Base-by-base conservation (phyloP, 2,329 filamentous ascomycete genomes). In the Penicillium sp. region DNA sequence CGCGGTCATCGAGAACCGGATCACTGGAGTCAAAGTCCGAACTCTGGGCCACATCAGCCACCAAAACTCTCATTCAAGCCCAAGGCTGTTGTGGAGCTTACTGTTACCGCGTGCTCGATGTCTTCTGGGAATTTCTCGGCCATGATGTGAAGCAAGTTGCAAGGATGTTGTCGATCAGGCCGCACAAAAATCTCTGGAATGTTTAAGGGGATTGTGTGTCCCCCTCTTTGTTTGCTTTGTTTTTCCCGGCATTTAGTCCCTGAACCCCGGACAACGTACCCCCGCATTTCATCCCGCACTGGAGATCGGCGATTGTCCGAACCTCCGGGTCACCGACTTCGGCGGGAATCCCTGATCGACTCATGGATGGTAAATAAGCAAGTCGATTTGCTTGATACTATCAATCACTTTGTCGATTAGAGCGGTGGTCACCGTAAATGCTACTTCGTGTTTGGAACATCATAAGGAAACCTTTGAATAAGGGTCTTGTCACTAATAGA, bases 241-340 rank as follows among this genome's bases (percentile, higher is more conserved):
- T 52, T 35, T 35, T 54, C 49, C 53, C n/a, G 52, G 57, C 56
- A 52, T 54, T 52, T 57, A 59, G 31, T 55, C 53, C 58, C 57
- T 52, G 33, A 50, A 41, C 48, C 50, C 56, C 52, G 58, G 55
- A 51, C 52, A 48, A 43, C 43, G 48, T 48, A 5, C 35, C 52
- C 63, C 63, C 63, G 58, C 63, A 63, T 59, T 60, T 57, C 41
- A 11, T 21, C 29, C 33, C 55, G 60, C 57, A 60, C 53, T 57
- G 57, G 44, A 16, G 21, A n/a, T 64, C 60, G 60, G 60, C 22
- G 47, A 43, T 63, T 37, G 47, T 61, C 63, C 62, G 61, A 64
- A 8, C 35, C 35, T 11, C 21, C 14, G 43, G 41, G 13, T 45
- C 16, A 31, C 29, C 39, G 49, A 14, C 39, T 22, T 21, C 21